Evolutionary conservation across 2,329 filamentous ascomycete genomes (phyloP), one percentile per base, ranked within the genome.

Genomic region (Aspergillus sp.): DNA sequence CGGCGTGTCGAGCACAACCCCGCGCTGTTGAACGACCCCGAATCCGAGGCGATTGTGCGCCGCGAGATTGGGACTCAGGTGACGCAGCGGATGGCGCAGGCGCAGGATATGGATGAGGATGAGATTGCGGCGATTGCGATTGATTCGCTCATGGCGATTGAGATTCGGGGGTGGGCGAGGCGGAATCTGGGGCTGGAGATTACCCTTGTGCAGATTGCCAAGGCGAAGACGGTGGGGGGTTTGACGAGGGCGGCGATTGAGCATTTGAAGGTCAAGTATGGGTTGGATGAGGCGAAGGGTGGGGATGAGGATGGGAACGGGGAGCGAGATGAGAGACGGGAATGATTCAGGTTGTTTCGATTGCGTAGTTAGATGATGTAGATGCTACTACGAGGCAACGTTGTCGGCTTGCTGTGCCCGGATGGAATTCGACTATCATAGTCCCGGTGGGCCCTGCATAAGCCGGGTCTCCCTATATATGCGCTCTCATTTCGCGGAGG

Each of bases 131-230:
- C 57, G 3, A 61, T 63, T 17, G n/a, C 47, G 7, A 50, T 67
- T 13, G 65, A 67, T 19, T 67, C 65, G 5, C 48, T 66, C 1
- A 62, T 65, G 51, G 45, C 60, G 11, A 64, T 67, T 19, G 65
- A 67, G 43, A 66, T 66, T 38, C 41, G 59, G 15, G 48, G 49
- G 8, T 67, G 63, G 63, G 19, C 41, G 11, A 51, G 61, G 5
- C 54, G 61, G 13, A 58, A 61, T 19, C 25, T 64, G 7, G 51
- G 47, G 4, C n/a, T 67, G 13, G 63, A 67, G 30, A 57, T 67
- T 19, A 56, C 47, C 11, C 25, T 63, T 3, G 55, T 54, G 4
- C 54, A 67, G 22, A 64, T 66, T 46, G 53, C 59, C 0, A 65
- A 60, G n/a, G 63, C 63, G 22, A 54, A 49, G 23, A 65, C 64